phyloP scores from a whole-genome alignment of 208 protist species.

The Naegleria lovaniensis region DNA sequence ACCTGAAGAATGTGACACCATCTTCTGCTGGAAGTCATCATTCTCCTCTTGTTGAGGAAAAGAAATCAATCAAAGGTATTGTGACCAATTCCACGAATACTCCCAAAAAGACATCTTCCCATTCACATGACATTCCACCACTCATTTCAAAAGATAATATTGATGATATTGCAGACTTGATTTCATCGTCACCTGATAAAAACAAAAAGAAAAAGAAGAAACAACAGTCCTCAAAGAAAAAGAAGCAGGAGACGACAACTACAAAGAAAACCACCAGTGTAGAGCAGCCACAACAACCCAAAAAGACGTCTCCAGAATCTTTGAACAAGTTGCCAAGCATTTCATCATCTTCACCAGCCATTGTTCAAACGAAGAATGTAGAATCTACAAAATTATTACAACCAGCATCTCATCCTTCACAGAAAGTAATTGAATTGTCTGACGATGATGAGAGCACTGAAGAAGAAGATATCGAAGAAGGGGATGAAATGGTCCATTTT shows the following conservation, averaged over 20 bases:
- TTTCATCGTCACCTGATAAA: neutral
- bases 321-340: neutral
- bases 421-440: neutral
- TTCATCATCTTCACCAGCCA: neutral
- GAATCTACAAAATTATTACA: too few species aligned
- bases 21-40: too few species aligned
- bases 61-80: neutral
- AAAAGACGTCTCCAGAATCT: neutral
- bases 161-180: too few species aligned
- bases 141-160: too few species aligned
- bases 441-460: neutral
- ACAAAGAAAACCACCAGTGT: neutral
- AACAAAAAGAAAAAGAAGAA: neutral
- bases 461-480: neutral
- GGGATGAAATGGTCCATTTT: too few species aligned
- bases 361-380: too few species aligned
- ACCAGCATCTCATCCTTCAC: too few species aligned
- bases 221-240: neutral
- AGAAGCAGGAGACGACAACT: neutral
- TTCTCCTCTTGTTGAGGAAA: too few species aligned
- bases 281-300: neutral
- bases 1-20: neutral
- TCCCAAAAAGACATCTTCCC: neutral
- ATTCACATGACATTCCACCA: too few species aligned
- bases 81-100: neutral